Evolutionary conservation across 2,329 filamentous ascomycete species (phyloP), one percentile per base, ranked within the genome.

Genomic region (Aspergillus sp.): DNA sequence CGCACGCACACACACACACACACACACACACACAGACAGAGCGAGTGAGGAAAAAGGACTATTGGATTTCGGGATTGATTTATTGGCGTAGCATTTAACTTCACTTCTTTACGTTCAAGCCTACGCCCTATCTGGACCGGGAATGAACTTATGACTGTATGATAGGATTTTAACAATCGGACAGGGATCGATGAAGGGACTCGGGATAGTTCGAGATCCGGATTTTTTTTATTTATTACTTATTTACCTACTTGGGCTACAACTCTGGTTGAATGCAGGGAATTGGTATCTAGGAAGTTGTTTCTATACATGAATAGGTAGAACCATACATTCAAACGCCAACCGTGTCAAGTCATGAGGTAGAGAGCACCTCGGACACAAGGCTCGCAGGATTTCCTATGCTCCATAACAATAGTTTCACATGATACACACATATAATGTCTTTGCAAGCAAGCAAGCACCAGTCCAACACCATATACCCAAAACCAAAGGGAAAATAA

Each of bases 141-240:
- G 24, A 50, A 41, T 35, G 27, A 46, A 51, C 33, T 60, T 52
- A 60, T 41, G 58, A 60, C 46, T 60, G 58, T 58, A 60, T 35
- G 55, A 60, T 60, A 60, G 40, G 50, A 8, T 58, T 43, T 50
- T 23, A 48, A 39, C 39, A 45, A 33, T 23, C 33, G 47, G 39
- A 45, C 33, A 51, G 24, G 46, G 24, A 33, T 35, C 31, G 27
- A 53, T 39, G 19, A 37, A 21, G 43, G 27, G 17, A 24, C 39
- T 24, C 19, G 12, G 37, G 40, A 35, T 41, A 44, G 19, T 45
- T 39, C 15, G 44, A 46, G 44, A 35, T 31, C 45, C 17, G 45
- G 27, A n/a, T 3, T 46, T 46, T 15, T 31, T 24, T 19, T 9
- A 24, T 19, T 55, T 35, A 27, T 41, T 43, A 12, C 44, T 27